Conservation (phyloP, 345 rosid species). For the Mercurialis annua region DNA sequence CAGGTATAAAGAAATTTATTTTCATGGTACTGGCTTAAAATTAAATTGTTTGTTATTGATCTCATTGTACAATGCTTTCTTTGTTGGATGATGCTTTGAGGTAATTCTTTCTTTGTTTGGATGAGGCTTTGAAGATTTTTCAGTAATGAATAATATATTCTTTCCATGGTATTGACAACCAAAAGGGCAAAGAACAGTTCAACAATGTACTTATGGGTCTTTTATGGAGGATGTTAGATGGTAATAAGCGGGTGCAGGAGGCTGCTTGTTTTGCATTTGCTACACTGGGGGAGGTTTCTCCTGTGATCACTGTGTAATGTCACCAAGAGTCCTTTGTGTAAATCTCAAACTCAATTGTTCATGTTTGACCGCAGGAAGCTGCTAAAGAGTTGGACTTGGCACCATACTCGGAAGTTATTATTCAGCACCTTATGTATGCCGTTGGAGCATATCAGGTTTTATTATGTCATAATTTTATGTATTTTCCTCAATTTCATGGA, state of each 20-base stretch:
- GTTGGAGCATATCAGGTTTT: conserved; percentile 93
- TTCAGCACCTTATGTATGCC: conserved; percentile 93
- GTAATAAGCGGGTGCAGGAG: conserved; percentile 93
- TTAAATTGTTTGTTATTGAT: background rate
- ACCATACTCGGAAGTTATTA: conserved; percentile 69
- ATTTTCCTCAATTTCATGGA: background rate
- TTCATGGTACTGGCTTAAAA: background rate
- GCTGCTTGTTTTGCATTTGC: conserved; percentile 99
- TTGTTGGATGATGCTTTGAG: no score
- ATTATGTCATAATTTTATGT: conserved; percentile 1
- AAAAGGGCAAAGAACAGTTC: conserved; percentile 77
- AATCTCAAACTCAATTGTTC: conserved; percentile 13
- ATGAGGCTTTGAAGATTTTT: background rate
- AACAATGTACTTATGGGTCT: conserved; percentile 79
- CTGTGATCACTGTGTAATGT: background rate
- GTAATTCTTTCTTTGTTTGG: background rate
- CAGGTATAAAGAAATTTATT: no score
- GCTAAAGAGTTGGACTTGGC: conserved; percentile 76
- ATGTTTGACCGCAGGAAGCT: conserved; percentile 58
- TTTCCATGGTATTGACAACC: conserved; percentile 56
- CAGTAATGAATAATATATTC: conserved; percentile 14
- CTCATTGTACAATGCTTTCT: no score
- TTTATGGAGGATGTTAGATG: conserved; percentile 70
- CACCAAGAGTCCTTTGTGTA: conserved; percentile 5
- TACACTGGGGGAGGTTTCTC: conserved; percentile 82